Evolutionary conservation across 1,284 basidiomycete species (phyloP).

Genomic region (Bjerkandera adusta): DNA sequence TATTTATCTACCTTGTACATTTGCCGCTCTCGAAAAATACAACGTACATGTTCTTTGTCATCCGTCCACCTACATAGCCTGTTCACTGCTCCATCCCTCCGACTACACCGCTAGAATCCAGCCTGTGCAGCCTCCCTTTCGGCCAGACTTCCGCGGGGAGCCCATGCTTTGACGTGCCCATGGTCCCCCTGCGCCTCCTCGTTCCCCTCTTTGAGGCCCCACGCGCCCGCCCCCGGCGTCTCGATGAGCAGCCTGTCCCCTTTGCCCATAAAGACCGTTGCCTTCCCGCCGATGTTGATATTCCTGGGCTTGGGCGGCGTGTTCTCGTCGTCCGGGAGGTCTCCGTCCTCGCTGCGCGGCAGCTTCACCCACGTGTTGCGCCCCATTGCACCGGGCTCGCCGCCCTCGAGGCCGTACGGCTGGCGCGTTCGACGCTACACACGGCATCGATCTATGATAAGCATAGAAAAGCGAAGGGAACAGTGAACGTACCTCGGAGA

Average conservation of each 20-base stretch:
- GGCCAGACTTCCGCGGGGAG: constrained; percentile 70
- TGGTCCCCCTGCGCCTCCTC: constrained; percentile 23
- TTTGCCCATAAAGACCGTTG: constrained; percentile 83
- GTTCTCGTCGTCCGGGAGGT: constrained; percentile 37
- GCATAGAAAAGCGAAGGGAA: background rate
- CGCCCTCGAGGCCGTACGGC: constrained; percentile 91
- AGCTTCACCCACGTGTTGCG: constrained; percentile 91
- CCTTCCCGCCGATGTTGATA: constrained; percentile 93
- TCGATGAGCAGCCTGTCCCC: constrained; percentile 81
- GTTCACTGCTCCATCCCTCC: too few species aligned
- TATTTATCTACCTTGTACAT: too few species aligned
- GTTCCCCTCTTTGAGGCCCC: constrained; percentile 57
- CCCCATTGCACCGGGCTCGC: constrained; percentile 73
- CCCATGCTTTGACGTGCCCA: constrained; percentile 53
- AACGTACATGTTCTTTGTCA: too few species aligned
- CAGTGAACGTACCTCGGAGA: constrained; percentile 74
- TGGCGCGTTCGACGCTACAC: constrained; percentile 77
- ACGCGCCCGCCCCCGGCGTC: constrained; percentile 93
- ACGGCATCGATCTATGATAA: background rate
- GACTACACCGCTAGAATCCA: constrained; percentile 50
- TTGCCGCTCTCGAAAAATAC: too few species aligned
- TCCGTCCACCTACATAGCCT: too few species aligned
- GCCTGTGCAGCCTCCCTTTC: constrained; percentile 71
- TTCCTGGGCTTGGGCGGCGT: constrained; percentile 44
- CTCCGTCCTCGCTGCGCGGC: constrained; percentile 67